These are phyloP conservation scores for Hordeum marinum DNA, from an alignment of 176 grass and related monocot species.

Conservation along the genomic window DNA sequence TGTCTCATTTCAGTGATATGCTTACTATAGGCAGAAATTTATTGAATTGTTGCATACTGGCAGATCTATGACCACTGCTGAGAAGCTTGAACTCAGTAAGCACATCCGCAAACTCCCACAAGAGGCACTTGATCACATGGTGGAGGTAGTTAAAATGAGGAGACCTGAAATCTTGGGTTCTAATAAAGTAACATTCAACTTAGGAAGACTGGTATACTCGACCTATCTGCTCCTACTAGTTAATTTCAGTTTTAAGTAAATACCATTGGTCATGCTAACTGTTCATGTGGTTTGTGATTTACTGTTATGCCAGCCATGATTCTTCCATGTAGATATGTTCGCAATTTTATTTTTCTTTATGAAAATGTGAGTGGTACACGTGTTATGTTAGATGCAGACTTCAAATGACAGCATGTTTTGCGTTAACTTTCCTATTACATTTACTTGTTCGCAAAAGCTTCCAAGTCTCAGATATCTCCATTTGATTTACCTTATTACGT, in stretches of 20 bases:
- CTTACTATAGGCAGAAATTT: not conserved
- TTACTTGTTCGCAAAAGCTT: not conserved
- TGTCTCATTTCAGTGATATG: not conserved
- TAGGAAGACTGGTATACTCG: conserved; percentile 52
- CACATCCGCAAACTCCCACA: conserved; percentile 68
- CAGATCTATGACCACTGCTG: conserved; percentile 64
- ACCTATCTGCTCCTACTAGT: not conserved
- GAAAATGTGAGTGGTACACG: not conserved
- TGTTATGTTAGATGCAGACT: not conserved
- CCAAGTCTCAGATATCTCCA: not conserved
- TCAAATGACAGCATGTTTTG: not conserved
- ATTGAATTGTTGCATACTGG: conserved; percentile 23
- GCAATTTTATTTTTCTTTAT: not conserved
- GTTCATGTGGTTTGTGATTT: not conserved
- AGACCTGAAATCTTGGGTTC: conserved; percentile 36
- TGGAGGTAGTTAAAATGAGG: conserved; percentile 43
- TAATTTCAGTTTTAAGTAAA: not conserved
- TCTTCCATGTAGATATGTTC: not conserved
- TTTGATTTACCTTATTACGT: not conserved
- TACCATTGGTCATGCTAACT: not conserved
- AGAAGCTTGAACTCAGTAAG: conserved; percentile 60
- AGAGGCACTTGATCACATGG: conserved; percentile 41
- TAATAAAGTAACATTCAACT: conserved; percentile 44
- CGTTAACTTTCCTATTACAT: not conserved
- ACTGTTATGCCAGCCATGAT: not conserved